phyloP scores from a whole-genome alignment of 306 rosid species.

The Sechiopsis laciniata region DNA sequence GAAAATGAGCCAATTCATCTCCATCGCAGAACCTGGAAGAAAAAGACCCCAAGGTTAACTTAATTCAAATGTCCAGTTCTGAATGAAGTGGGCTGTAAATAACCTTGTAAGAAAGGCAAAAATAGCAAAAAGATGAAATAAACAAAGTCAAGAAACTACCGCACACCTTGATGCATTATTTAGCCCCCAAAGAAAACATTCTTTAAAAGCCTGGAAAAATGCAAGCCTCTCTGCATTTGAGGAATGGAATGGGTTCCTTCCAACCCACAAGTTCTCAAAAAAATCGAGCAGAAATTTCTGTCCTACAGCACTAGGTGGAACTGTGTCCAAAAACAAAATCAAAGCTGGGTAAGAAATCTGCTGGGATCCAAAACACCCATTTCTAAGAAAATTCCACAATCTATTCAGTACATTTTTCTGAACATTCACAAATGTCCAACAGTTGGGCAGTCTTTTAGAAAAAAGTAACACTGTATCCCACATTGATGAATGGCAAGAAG shows the following conservation, averaged over 20 bases:
- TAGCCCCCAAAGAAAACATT: slow-evolving; percentile 81
- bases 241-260: slow-evolving; percentile 51
- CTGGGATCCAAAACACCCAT: slow-evolving; percentile 89
- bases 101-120: not conserved
- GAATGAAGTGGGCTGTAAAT: slow-evolving; percentile 19
- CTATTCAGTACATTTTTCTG: slow-evolving; percentile 68
- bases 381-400: slow-evolving; percentile 77
- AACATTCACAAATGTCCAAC: slow-evolving; percentile 70
- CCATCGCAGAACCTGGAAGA: slow-evolving; percentile 55
- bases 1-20: slow-evolving; percentile 49
- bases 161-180: slow-evolving; percentile 85
- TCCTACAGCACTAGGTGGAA: slow-evolving; percentile 65
- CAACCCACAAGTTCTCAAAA: slow-evolving; percentile 73
- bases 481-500: slow-evolving; percentile 78
- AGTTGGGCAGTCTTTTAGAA: slow-evolving; percentile 65
- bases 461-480: slow-evolving; percentile 81
- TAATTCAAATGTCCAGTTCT: not conserved
- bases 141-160: slow-evolving; percentile 23
- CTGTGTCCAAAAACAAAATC: slow-evolving; percentile 57
- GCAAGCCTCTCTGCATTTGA: slow-evolving; percentile 47
- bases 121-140: no score
- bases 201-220: slow-evolving; percentile 72
- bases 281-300: slow-evolving; percentile 67
- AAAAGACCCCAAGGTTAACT: slow-evolving; percentile 20
- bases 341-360: slow-evolving; percentile 77